phyloP scores from a whole-genome alignment of 768 basidiomycete species.

The Tulasnella calospora region DNA sequence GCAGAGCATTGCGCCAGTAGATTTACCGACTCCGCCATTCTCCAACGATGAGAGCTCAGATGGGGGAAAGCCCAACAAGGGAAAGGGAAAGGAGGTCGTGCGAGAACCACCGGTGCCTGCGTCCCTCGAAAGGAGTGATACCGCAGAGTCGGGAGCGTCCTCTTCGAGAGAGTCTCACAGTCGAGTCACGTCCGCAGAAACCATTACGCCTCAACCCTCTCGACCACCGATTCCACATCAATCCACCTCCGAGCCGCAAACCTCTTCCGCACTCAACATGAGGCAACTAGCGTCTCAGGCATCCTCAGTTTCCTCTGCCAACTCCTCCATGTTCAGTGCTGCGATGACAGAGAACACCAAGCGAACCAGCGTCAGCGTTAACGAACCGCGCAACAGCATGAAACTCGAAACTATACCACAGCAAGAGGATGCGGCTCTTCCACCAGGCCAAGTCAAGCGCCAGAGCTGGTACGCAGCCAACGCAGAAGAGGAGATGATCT shows the following conservation, averaged over 20 bases:
- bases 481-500: neutral
- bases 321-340: slow-evolving; percentile 1
- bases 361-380: neutral
- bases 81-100: neutral
- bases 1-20: neutral
- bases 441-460: neutral
- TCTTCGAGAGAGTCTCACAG: neutral
- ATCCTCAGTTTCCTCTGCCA: slow-evolving; percentile 5
- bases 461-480: neutral
- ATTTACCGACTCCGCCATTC: neutral
- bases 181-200: neutral
- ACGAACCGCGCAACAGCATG: neutral
- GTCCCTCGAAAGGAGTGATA: neutral
- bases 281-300: slow-evolving; percentile 3
- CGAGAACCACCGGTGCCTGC: neutral
- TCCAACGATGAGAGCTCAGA: neutral
- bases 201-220: neutral
- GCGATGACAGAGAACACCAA: neutral
- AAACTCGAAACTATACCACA: neutral
- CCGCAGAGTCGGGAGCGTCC: neutral
- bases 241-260: neutral
- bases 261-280: neutral
- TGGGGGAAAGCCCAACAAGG: neutral
- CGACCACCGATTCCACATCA: neutral
- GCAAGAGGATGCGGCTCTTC: neutral